Conservation (phyloP, 129 eudicot genomes). For the Sambucus nigra region DNA sequence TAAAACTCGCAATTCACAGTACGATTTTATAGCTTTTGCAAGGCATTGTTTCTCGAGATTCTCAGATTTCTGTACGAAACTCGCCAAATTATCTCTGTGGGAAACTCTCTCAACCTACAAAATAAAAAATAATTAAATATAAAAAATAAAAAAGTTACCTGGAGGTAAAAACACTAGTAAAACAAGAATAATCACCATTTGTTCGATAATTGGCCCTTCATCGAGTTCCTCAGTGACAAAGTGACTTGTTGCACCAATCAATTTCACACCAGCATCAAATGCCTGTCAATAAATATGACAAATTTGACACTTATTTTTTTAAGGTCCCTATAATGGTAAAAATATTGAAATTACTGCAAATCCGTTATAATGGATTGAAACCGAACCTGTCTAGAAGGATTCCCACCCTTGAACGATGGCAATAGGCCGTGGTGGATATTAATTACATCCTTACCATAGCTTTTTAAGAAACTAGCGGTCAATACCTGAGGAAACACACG, state of each 20-base stretch:
- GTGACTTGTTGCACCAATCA: slow-evolving; percentile 96
- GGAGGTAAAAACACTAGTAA: neutral
- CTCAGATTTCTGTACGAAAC: slow-evolving; percentile 80
- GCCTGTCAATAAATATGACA: slow-evolving; percentile 46
- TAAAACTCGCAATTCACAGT: slow-evolving; percentile 81
- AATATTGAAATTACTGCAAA: neutral
- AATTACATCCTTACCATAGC: slow-evolving; percentile 67
- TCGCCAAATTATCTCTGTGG: slow-evolving; percentile 77
- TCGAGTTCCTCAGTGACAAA: slow-evolving; percentile 92
- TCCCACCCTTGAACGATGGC: slow-evolving; percentile 95
- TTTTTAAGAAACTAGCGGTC: slow-evolving; percentile 56
- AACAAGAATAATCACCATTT: slow-evolving; percentile 49
- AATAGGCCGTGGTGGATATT: slow-evolving; percentile 96
- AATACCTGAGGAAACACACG: slow-evolving; percentile 38
- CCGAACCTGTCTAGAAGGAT: slow-evolving; percentile 77
- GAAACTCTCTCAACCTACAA: slow-evolving; percentile 87
- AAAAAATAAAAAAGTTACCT: neutral
- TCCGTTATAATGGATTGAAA: slow-evolving; percentile 1
- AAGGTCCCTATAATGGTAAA: slow-evolving; percentile 5
- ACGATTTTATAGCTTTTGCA: slow-evolving; percentile 70
- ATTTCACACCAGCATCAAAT: slow-evolving; percentile 84
- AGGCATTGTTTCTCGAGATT: slow-evolving; percentile 95
- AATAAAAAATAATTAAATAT: neutral
- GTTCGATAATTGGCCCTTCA: slow-evolving; percentile 91
- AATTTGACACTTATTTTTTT: neutral